These are phyloP conservation scores for Gardenia jasminoides DNA, from an alignment of 257 asterid genomes.

Conservation along the genomic window DNA sequence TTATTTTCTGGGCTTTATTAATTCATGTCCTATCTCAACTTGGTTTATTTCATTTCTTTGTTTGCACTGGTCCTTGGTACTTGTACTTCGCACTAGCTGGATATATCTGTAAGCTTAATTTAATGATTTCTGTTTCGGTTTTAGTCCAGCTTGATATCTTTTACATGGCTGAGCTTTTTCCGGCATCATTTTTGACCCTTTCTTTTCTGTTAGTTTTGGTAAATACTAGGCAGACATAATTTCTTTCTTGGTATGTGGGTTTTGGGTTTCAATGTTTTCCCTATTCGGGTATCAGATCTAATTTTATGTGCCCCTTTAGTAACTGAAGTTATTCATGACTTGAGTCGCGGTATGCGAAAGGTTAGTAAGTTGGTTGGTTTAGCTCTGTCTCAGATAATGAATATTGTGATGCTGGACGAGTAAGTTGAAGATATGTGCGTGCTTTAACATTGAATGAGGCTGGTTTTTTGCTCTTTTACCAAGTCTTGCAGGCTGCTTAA, in stretches of 20 bases:
- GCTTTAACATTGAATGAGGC: not conserved
- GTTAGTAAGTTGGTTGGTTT: not conserved
- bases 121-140: not conserved
- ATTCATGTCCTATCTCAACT: not conserved
- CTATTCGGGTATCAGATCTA: conserved; percentile 20
- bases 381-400: not conserved
- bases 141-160: not conserved
- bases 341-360: not conserved
- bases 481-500: not conserved
- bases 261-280: not conserved
- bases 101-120: not conserved
- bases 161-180: not conserved
- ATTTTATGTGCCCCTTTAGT: not conserved
- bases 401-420: not conserved
- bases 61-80: not conserved
- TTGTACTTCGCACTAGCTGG: not conserved
- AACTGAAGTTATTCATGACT: not conserved
- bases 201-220: not conserved
- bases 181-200: not conserved
- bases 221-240: not conserved
- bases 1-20: not conserved
- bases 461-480: not conserved
- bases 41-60: conserved; percentile 4
- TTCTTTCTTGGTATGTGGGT: not conserved
- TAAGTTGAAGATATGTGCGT: not conserved